phyloP scores from a whole-genome alignment of 495 filamentous ascomycete genomes.

The Symbiotaphrina buchneri region DNA sequence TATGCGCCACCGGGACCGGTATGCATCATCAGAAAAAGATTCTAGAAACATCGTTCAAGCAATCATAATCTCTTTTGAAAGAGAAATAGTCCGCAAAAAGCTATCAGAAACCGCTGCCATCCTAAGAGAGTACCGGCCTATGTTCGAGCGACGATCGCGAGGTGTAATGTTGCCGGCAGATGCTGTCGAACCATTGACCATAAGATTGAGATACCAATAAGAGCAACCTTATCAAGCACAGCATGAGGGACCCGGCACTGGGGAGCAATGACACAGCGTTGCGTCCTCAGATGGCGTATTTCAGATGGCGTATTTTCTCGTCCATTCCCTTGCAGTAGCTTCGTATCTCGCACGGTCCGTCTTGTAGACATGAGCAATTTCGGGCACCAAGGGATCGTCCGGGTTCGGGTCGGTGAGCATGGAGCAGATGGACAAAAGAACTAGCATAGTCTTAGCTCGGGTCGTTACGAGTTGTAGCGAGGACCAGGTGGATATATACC shows the following conservation, averaged over 20 bases:
- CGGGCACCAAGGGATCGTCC: slow-evolving; percentile 91
- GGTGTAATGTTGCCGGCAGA: no score
- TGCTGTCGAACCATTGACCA: no score
- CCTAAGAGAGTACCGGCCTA: no score
- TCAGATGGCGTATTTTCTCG: slow-evolving; percentile 95
- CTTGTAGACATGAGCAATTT: slow-evolving; percentile 99
- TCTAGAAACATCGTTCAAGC: not conserved
- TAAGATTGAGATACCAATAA: no score
- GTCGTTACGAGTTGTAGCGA: not conserved
- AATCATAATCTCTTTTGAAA: no score
- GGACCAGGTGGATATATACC: slow-evolving; percentile 29
- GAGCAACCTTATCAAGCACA: no score
- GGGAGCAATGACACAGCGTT: no score
- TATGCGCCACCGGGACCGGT: not conserved
- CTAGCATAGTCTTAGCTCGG: slow-evolving; percentile 17
- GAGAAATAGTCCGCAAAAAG: no score
- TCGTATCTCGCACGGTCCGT: slow-evolving; percentile 90
- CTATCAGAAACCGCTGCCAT: no score
- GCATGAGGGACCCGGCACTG: no score
- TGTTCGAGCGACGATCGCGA: no score
- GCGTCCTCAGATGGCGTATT: no score
- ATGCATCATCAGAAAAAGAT: not conserved
- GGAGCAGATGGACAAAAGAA: slow-evolving; percentile 95
- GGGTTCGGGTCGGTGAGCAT: slow-evolving; percentile 99
- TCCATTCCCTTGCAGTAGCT: slow-evolving; percentile 94